Evolutionary conservation across 2,329 filamentous ascomycete species (phyloP).

Genomic region (Penicillium sp.): DNA sequence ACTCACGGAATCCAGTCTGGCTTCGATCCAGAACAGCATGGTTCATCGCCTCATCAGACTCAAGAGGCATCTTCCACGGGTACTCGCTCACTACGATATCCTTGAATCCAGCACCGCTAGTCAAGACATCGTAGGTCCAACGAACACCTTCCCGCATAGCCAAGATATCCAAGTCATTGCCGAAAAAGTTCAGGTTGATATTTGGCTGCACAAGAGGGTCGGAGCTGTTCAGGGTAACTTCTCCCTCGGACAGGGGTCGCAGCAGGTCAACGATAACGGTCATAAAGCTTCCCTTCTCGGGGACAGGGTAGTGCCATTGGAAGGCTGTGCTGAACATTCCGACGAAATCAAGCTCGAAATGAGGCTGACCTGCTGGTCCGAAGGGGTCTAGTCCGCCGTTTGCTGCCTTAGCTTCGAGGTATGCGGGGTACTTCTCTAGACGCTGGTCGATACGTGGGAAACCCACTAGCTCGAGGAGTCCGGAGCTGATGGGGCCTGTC

Average conservation of each 20-base stretch:
- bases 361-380: conserved; percentile 57
- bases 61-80: conserved; percentile 60
- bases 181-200: conserved; percentile 49
- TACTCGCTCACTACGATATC: conserved; percentile 47
- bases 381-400: conserved; percentile 54
- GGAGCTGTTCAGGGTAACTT: conserved; percentile 43
- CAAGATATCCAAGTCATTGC: conserved; percentile 54
- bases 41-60: conserved; percentile 58
- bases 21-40: conserved; percentile 56
- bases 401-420: conserved; percentile 43
- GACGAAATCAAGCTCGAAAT: conserved; percentile 65
- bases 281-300: conserved; percentile 50
- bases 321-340: conserved; percentile 56
- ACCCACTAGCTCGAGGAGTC: conserved; percentile 54
- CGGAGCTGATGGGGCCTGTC: conserved; percentile 44
- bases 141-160: conserved; percentile 60
- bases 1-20: conserved; percentile 50
- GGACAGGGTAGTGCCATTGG: conserved; percentile 50
- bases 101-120: conserved; percentile 57
- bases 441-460: conserved; percentile 59
- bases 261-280: conserved; percentile 58
- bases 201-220: conserved; percentile 40
- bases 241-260: conserved; percentile 45
- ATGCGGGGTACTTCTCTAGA: conserved; percentile 51
- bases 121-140: conserved; percentile 56